phyloP scores from a whole-genome alignment of 2,329 filamentous ascomycete genomes.

The Trichoderma harzianum region DNA sequence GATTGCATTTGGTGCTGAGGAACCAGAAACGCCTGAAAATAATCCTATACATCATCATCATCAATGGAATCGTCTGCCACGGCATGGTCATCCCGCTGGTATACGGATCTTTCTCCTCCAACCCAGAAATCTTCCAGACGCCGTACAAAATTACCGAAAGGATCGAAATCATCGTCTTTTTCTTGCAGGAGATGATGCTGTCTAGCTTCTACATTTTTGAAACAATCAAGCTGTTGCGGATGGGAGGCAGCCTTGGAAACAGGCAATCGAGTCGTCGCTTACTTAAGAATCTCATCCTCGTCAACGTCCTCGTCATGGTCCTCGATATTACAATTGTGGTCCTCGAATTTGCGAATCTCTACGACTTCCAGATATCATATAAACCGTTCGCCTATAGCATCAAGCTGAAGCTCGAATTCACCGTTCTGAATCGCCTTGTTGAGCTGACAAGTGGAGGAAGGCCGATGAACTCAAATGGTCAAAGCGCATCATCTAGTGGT shows the following conservation, averaged over 20 bases:
- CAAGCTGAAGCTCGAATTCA: slow-evolving; percentile 35
- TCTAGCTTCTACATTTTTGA: slow-evolving; percentile 52
- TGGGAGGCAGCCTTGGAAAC: slow-evolving; percentile 32
- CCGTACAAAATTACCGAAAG: slow-evolving; percentile 46
- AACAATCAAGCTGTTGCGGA: slow-evolving; percentile 44
- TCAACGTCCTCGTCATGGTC: slow-evolving; percentile 40
- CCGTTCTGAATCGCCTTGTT: slow-evolving; percentile 32
- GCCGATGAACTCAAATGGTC: background rate
- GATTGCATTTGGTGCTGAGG: slow-evolving; percentile 55
- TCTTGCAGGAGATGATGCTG: slow-evolving; percentile 51
- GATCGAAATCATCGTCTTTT: slow-evolving; percentile 52
- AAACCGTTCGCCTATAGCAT: slow-evolving; percentile 33
- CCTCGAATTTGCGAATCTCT: slow-evolving; percentile 29
- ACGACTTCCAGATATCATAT: slow-evolving; percentile 31
- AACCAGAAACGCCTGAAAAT: slow-evolving; percentile 45
- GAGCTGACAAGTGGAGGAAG: slow-evolving; percentile 22
- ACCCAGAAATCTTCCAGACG: slow-evolving; percentile 15
- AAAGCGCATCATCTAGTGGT: background rate
- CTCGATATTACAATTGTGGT: slow-evolving; percentile 38
- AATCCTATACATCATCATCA: slow-evolving; percentile 55
- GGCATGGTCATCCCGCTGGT: slow-evolving; percentile 54
- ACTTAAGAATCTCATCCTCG: slow-evolving; percentile 37
- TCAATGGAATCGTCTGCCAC: slow-evolving; percentile 51
- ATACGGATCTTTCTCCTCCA: slow-evolving; percentile 44
- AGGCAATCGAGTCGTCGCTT: slow-evolving; percentile 16